Base-by-base conservation (phyloP, 345 rosid genomes). In the Gossypium ekmanianum region DNA sequence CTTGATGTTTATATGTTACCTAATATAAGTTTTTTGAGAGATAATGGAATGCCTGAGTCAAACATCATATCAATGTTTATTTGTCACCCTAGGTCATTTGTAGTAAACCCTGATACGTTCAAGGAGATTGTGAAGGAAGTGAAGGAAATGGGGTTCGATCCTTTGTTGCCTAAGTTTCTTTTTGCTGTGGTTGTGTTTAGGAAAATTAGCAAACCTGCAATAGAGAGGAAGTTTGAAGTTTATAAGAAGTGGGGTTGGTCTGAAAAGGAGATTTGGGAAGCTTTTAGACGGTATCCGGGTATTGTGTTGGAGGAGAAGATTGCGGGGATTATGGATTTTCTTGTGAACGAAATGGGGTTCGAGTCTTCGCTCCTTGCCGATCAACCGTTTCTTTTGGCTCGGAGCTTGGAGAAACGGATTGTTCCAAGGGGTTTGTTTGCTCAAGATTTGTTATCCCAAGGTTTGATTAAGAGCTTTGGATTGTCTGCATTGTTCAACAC, bases 241-340 rank as follows among this genome's bases (percentile, higher is more conserved):
- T 73, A 22, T 2, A 78, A 34, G 79, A 66, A 29, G 11, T 84
- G 83, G 83, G 87, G 79, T 57, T 80, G 48, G 77, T 79, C 82
- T 2, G 75, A 75, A 18, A 75, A 74, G 20, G 82, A 76, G 34
- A 16, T 76, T 48, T 7, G 41, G 18, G 13, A 50, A 12, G 80
- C 77, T 7, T 82, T 82, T 51, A 4, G 14, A 11, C 51, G 7
- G 41, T 1, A 47, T 67, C 74, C 79, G 0, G 2, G 61, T 63
- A 24, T 50, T 64, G 0, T 76, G 2, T 73, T 77, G 1, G 29
- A n/a, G 2, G 61, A 68, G 17, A 80, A 68, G 74, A 76, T 80
- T 43, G 61, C 20, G 7, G 72, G 39, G 0, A 17, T 61, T n/a
- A 72, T 75, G 79, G 70, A 71, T 44, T 76, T 72, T 34, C 48